Percentiles rank a stretch among this genome's conserved stretches.
phyloP scores from a whole-genome alignment of 2,329 filamentous ascomycete species.

The Aspergillus vadensis region DNA sequence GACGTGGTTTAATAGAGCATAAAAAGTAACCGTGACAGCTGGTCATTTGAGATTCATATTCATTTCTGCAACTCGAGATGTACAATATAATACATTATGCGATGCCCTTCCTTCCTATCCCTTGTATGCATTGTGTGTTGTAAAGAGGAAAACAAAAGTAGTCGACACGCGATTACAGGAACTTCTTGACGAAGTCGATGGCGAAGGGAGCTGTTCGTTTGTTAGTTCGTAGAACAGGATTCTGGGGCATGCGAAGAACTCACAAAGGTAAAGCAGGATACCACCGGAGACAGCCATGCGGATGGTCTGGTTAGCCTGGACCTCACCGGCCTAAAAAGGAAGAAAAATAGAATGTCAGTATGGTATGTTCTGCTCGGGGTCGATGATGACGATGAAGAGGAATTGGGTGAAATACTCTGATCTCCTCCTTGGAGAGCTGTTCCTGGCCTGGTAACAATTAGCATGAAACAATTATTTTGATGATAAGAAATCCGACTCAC shows the following conservation, averaged over 20 bases:
- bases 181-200: slow-evolving; percentile 51
- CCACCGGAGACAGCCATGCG: slow-evolving; percentile 57
- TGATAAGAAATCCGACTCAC: slow-evolving; percentile 19
- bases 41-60: not conserved
- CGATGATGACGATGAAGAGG: not conserved
- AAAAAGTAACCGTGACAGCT: slow-evolving; percentile 1
- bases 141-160: no score
- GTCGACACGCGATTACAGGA: slow-evolving; percentile 40
- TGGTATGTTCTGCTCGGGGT: not conserved
- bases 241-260: slow-evolving; percentile 25
- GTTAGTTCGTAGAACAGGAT: not conserved
- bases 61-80: not conserved
- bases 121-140: no score
- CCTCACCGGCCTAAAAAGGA: slow-evolving; percentile 50
- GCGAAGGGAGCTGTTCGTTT: slow-evolving; percentile 49
- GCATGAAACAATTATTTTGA: not conserved
- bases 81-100: slow-evolving; percentile 5
- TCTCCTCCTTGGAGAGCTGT: slow-evolving; percentile 50
- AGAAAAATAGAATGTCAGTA: not conserved
- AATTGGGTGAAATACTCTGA: slow-evolving; percentile 37
- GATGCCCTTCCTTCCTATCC: slow-evolving; percentile 6
- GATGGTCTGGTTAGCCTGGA: slow-evolving; percentile 56
- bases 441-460: slow-evolving; percentile 37
- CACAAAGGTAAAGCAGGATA: slow-evolving; percentile 64
- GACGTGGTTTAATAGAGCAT: slow-evolving; percentile 3